These are phyloP conservation scores for Chenopodium formosanum DNA, from an alignment of 148 eudicot genomes.

Conservation along the genomic window DNA sequence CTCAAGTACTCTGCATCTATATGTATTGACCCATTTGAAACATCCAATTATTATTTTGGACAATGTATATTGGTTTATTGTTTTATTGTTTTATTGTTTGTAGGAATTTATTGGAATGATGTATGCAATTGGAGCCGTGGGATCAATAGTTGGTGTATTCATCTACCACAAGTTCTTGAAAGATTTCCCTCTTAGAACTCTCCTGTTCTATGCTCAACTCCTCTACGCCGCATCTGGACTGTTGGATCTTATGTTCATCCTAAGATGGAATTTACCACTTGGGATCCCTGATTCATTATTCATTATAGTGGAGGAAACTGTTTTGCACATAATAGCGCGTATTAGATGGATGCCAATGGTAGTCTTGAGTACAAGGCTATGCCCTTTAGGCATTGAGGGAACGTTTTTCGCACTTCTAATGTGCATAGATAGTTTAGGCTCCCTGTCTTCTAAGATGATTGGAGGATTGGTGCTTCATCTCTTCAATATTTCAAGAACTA, in stretches of 20 bases:
- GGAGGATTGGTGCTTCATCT: conserved; percentile 56
- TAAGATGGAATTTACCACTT: conserved; percentile 48
- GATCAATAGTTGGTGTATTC: conserved; percentile 56
- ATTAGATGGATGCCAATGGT: conserved; percentile 71
- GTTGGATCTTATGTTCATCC: conserved; percentile 60
- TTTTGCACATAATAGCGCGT: conserved; percentile 32
- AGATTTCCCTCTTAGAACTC: conserved; percentile 41
- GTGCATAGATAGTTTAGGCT: conserved; percentile 67
- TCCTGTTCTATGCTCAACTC: conserved; percentile 55
- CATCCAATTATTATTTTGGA: no score
- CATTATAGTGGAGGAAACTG: conserved; percentile 48
- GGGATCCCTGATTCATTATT: conserved; percentile 61
- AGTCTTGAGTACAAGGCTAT: conserved; percentile 51
- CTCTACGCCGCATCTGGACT: conserved; percentile 46
- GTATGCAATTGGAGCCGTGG: conserved; percentile 56
- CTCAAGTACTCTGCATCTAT: no score
- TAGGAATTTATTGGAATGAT: conserved; percentile 63
- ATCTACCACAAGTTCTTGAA: conserved; percentile 55
- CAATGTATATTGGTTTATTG: no score
- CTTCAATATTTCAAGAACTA: conserved; percentile 54
- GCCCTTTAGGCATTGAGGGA: conserved; percentile 67
- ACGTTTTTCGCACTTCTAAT: conserved; percentile 62
- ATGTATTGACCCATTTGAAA: no score
- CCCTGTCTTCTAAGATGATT: conserved; percentile 46
- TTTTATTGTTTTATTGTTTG: neutral